These are phyloP conservation scores for Crassisporium funariophilum DNA, from an alignment of 768 basidiomycete species.

Conservation along the genomic window DNA sequence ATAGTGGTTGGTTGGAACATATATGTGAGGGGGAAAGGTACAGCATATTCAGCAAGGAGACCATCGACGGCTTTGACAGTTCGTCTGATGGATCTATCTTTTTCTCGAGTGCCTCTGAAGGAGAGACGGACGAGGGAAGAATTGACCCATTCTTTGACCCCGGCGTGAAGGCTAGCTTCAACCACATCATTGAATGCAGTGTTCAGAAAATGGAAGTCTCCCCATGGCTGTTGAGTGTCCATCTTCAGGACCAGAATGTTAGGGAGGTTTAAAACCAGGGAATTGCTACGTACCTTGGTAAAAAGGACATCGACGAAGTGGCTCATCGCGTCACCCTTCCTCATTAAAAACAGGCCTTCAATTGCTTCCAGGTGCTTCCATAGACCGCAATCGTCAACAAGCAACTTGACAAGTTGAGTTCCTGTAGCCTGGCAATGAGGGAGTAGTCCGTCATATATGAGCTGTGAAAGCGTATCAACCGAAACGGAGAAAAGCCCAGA, in stretches of 20 bases:
- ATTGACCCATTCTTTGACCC: constrained; percentile 60
- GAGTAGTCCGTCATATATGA: constrained; percentile 66
- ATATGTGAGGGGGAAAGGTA: constrained; percentile 82
- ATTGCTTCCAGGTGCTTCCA: constrained; percentile 63
- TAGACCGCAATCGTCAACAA: constrained; percentile 68
- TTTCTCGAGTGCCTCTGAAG: constrained; percentile 55
- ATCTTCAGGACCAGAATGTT: constrained; percentile 48
- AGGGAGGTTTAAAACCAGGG: too few species aligned
- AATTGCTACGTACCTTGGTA: constrained; percentile 52
- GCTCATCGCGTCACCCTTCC: constrained; percentile 74
- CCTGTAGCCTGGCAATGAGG: constrained; percentile 57
- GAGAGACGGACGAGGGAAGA: constrained; percentile 72
- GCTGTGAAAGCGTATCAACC: constrained; percentile 58
- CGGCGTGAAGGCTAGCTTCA: constrained; percentile 42
- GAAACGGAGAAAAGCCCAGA: constrained; percentile 49
- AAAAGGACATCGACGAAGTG: constrained; percentile 77
- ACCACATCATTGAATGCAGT: constrained; percentile 72
- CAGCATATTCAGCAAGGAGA: constrained; percentile 73
- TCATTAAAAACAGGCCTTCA: constrained; percentile 75
- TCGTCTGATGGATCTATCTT: constrained; percentile 43
- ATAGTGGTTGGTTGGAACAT: constrained; percentile 63
- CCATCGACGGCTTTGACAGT: constrained; percentile 70
- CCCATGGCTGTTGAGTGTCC: constrained; percentile 72
- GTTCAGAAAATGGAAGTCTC: constrained; percentile 84
- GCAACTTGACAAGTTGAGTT: constrained; percentile 51